phyloP scores from a whole-genome alignment of 1,139 yeast genomes.

The Protomyces inundatus region DNA sequence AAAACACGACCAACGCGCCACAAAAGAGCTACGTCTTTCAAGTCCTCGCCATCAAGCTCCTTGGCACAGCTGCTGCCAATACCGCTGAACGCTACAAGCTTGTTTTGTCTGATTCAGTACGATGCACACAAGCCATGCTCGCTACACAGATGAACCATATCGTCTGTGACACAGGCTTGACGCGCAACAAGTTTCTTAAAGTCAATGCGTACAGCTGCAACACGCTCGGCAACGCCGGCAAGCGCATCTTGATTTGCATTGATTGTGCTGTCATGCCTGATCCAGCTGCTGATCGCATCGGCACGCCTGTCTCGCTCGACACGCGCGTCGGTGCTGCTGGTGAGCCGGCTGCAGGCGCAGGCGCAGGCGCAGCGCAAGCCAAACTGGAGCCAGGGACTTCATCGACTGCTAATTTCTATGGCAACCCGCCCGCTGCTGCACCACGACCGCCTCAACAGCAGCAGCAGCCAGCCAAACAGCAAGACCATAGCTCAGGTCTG shows the following conservation, averaged over 20 bases:
- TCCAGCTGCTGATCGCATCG: conserved; percentile 30
- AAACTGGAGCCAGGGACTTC: conserved; percentile 22
- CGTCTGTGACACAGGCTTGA: conserved; percentile 26
- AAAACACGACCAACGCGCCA: neutral
- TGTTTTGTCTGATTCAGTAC: conserved; percentile 33
- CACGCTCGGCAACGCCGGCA: conserved; percentile 29
- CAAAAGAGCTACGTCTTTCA: conserved; percentile 28
- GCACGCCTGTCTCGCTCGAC: conserved; percentile 22
- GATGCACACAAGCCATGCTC: conserved; percentile 33
- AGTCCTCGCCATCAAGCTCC: conserved; percentile 31
- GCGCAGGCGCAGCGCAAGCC: neutral
- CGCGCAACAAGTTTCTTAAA: conserved; percentile 30
- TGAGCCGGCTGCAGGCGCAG: conserved; percentile 5
- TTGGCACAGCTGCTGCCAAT: conserved; percentile 22
- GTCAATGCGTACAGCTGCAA: conserved; percentile 29
- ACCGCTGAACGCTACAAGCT: conserved; percentile 31
- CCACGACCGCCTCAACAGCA: neutral
- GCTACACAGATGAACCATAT: conserved; percentile 29
- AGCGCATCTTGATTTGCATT: conserved; percentile 27
- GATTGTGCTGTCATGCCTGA: conserved; percentile 28
- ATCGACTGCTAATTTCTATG: conserved; percentile 26
- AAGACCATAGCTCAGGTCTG: conserved; percentile 6
- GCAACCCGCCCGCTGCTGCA: conserved; percentile 13
- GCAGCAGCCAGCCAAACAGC: conserved; percentile 1
- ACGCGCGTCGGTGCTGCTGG: neutral